These are phyloP conservation scores for Colletotrichum tabaci DNA, from an alignment of 2,329 filamentous ascomycete species.

Conservation along the genomic window DNA sequence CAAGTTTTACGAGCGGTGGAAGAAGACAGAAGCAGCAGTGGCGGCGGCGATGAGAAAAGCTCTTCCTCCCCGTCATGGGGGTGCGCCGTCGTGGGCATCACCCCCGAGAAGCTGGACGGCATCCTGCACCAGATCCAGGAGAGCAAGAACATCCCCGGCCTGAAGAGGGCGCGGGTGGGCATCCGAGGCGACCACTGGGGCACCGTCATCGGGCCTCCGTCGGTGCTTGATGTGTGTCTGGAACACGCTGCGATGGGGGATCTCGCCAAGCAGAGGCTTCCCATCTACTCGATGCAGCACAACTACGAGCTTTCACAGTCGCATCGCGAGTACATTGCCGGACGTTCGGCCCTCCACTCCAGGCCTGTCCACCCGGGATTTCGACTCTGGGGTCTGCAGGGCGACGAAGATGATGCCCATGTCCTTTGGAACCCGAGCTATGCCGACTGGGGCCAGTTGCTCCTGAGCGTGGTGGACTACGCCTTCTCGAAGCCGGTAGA, in stretches of 20 bases:
- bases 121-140: slow-evolving; percentile 3
- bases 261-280: not conserved
- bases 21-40: not conserved
- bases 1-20: slow-evolving; percentile 1
- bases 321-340: slow-evolving; percentile 21
- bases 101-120: not conserved
- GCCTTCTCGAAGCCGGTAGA: slow-evolving; percentile 6
- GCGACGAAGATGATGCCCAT: not conserved
- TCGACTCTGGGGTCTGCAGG: not conserved
- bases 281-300: slow-evolving; percentile 25
- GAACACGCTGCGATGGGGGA: slow-evolving; percentile 3
- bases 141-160: not conserved
- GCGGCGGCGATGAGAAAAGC: no score
- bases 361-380: not conserved
- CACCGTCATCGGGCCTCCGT: slow-evolving; percentile 7
- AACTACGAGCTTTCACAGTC: slow-evolving; percentile 24
- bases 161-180: not conserved
- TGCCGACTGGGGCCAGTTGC: slow-evolving; percentile 8
- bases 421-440: not conserved
- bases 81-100: not conserved
- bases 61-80: not conserved
- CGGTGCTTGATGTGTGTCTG: slow-evolving; percentile 1
- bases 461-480: slow-evolving; percentile 6
- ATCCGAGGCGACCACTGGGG: not conserved
- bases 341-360: not conserved